Evolutionary conservation across 2,329 filamentous ascomycete genomes (phyloP).

Genomic region (Penicillium palitans): DNA sequence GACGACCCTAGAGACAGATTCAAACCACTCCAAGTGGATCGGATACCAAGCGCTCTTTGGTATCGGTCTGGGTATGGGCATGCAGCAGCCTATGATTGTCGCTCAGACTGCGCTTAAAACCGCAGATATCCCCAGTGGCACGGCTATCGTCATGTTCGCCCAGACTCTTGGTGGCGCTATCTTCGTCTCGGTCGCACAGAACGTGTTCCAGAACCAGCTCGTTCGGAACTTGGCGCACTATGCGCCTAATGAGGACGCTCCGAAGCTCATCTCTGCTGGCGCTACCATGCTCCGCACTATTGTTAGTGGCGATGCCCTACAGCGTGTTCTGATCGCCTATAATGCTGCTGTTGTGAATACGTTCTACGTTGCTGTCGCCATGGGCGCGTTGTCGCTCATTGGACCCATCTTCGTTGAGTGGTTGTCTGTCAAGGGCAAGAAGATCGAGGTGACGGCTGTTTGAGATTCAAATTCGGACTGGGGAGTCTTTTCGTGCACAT

Average conservation of each 20-base stretch:
- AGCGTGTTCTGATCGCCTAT: conserved; percentile 37
- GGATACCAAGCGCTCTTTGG: conserved; percentile 43
- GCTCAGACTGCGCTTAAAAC: conserved; percentile 36
- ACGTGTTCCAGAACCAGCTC: conserved; percentile 41
- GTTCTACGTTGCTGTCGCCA: conserved; percentile 42
- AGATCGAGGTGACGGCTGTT: conserved; percentile 26
- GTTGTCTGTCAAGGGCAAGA: conserved; percentile 43
- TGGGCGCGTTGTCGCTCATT: conserved; percentile 38
- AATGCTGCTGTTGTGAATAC: conserved; percentile 40
- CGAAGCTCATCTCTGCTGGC: conserved; percentile 34
- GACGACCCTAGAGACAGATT: conserved; percentile 36
- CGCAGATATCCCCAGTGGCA: conserved; percentile 38
- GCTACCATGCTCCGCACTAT: conserved; percentile 40
- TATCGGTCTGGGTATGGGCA: conserved; percentile 38
- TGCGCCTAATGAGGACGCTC: conserved; percentile 30
- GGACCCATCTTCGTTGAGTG: conserved; percentile 42
- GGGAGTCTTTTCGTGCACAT: conserved; percentile 18
- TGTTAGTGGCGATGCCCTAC: conserved; percentile 29
- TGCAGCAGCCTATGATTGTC: conserved; percentile 40
- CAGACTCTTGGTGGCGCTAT: conserved; percentile 42
- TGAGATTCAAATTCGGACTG: background rate
- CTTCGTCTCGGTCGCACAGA: conserved; percentile 41
- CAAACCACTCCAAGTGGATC: conserved; percentile 38
- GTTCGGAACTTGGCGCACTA: conserved; percentile 25
- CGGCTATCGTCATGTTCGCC: conserved; percentile 38